Base-by-base conservation (phyloP, 208 protist species). In the Zelonia costaricensis region DNA sequence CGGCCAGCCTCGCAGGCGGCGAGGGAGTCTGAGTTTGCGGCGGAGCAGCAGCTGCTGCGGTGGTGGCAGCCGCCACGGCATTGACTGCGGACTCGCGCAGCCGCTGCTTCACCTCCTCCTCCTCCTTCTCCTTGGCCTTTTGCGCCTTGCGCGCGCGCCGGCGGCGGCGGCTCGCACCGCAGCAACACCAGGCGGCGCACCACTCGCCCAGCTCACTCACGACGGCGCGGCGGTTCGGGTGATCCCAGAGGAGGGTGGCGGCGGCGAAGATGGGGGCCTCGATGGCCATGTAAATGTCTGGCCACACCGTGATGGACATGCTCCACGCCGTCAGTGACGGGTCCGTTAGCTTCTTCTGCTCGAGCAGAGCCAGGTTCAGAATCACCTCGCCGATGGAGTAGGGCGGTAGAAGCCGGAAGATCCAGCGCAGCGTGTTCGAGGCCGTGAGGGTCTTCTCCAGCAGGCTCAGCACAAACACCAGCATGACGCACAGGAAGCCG, bases 311-410 rank as follows among this genome's bases (percentile, higher is more conserved):
- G 10, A 55, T 40, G 33, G 62, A 31, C 67, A 79, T 63, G 39
- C 31, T 48, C 77, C 80, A 87, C 64, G 65, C 38, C 13, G 35
- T 49, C 20, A 65, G 28, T 20, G 46, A 31, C 25, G 42, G 25
- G 10, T 69, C 51, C 20, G 22, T 46, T 16, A 59, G n/a, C 22
- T 58, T 3, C 35, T 63, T 61, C 40, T 61, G 55, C 51, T 59
- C 42, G 42, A 87, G 62, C 42, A 71, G 18, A 2, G 76, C 68
- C 20, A 92, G 53, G 67, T 80, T 82, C 57, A 89, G 46, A 30
- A 92, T 72, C 9, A 76, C 77, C 55, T 92, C 82, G 25, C 80
- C 83, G 25, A 92, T 53, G 46, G 74, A 62, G 72, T 73, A 92
- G 47, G 57, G 48, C 18, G 85, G 85, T 9, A 92, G 25, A 2